Base-by-base conservation (phyloP, 2,329 filamentous ascomycete species). In the Ophiosphaerella korrae region DNA sequence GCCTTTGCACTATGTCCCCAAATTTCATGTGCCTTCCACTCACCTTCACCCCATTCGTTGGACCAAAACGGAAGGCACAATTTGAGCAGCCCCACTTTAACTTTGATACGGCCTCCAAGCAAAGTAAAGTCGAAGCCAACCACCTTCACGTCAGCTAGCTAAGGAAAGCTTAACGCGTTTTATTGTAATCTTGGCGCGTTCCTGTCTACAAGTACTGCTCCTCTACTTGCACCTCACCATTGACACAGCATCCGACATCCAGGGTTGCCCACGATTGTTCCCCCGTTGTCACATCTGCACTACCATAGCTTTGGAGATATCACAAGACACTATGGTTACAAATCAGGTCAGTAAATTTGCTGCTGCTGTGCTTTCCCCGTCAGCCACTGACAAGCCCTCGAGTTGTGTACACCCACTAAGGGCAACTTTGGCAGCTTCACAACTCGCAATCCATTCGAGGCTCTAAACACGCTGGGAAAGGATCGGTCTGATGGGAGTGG, bases 261-360 rank as follows among this genome's bases (percentile, higher is more conserved):
- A 29, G 5, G 3, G 2, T 11, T 29, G 26, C 26, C 11, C 5
- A 3, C 26, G 8, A 11, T 6, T 9, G 8, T 29, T 6, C 11
- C 26, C 26, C 7, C 26, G 8, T 8, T 29, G 11, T 29, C 26
- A 29, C 26, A 8, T 8, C 26, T 11, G 26, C 26, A 9, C 7
- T 29, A 29, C 6, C 26, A 3, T 29, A 8, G 26, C 26, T 29
- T 4, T 29, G 2, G 11, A 7, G 26, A 29, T 29, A 29, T 29
- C 6, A 29, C 26, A 2, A 29, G 11, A 29, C 26, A 29, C 24
- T 14, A 45, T 45, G 43, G 29, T 26, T 31, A 14, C 43, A 13
- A 45, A 45, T 12, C 37, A 57, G 45, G 56, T 58, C 14, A 54
- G 53, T 58, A 16, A 41, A n/a, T 40, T 6, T 29, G 11, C 36